Conservation (phyloP, 192 early-diverging fungal species). For the Coemansia sp. region DNA sequence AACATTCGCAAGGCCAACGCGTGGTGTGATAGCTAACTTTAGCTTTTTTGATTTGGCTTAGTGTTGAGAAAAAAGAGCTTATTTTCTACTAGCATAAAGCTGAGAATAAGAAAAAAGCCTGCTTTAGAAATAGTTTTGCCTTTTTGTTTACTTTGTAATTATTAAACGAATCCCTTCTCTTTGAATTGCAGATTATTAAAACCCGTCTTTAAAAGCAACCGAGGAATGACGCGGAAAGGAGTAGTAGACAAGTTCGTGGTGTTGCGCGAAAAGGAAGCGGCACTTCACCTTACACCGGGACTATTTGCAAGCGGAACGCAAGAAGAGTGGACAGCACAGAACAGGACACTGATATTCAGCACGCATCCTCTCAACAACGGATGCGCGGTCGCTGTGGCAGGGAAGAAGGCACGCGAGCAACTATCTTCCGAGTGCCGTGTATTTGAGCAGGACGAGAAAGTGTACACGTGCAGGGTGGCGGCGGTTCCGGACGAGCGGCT, state of each 20-base stretch:
- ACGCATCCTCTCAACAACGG: conserved; percentile 26
- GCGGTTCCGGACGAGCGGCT: conserved; percentile 26
- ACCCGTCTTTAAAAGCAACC: background rate
- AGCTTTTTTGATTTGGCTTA: conserved; percentile 1
- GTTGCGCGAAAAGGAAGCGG: conserved; percentile 24
- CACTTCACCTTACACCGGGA: conserved; percentile 17
- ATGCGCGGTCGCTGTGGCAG: conserved; percentile 27
- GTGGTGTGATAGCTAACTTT: conserved; percentile 54
- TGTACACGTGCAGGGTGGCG: conserved; percentile 21
- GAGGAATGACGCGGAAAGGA: conserved; percentile 19
- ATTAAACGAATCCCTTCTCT: background rate
- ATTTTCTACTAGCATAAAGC: background rate
- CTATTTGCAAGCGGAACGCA: conserved; percentile 31
- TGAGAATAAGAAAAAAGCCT: background rate
- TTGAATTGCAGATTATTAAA: background rate
- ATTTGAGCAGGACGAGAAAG: conserved; percentile 34
- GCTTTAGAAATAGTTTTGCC: background rate
- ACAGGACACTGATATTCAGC: conserved; percentile 34
- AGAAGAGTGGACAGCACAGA: conserved; percentile 33
- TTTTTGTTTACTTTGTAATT: conserved; percentile 1
- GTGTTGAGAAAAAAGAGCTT: background rate
- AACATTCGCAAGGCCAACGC: conserved; percentile 62
- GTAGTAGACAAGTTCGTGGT: conserved; percentile 30
- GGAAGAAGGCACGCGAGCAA: conserved; percentile 26
- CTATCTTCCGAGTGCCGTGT: background rate